Evolutionary conservation across 1,284 basidiomycete genomes (phyloP).

Genomic region (Ganoderma resinaceum): DNA sequence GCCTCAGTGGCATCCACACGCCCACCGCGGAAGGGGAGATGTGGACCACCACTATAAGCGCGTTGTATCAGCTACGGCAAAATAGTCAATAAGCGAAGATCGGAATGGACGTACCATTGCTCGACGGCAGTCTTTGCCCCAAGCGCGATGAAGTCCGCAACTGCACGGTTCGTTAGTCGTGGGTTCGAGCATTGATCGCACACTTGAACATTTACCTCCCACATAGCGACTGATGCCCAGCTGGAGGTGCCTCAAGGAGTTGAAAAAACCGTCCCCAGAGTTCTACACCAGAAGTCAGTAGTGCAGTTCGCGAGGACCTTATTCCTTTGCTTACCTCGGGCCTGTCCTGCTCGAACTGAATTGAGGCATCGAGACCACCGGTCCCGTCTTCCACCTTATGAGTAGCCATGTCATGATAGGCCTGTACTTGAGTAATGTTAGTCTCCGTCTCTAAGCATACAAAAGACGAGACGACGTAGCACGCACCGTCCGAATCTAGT

Average conservation of each 20-base stretch:
- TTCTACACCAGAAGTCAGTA: conserved; percentile 17
- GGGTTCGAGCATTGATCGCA: background rate
- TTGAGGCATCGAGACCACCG: conserved; percentile 39
- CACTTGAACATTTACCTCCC: conserved; percentile 5
- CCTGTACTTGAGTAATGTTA: background rate
- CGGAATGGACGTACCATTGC: conserved; percentile 20
- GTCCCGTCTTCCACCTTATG: conserved; percentile 35
- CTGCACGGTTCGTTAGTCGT: conserved; percentile 16
- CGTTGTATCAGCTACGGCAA: background rate
- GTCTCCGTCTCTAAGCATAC: background rate
- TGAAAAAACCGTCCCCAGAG: conserved; percentile 35
- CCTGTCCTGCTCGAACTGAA: conserved; percentile 37
- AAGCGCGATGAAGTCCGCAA: conserved; percentile 38
- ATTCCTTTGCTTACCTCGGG: conserved; percentile 22
- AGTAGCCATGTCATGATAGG: conserved; percentile 39
- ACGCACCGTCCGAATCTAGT: conserved; percentile 17
- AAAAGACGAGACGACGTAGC: background rate
- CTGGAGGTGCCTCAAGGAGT: conserved; percentile 30
- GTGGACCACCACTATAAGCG: conserved; percentile 24
- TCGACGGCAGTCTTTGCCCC: conserved; percentile 33
- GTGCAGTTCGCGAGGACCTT: background rate
- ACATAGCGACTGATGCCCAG: conserved; percentile 17
- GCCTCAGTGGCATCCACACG: conserved; percentile 36
- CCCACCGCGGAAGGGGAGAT: conserved; percentile 35
- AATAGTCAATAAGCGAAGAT: background rate